These are phyloP conservation scores for Sphaerulina musiva DNA, from an alignment of 2,329 filamentous ascomycete genomes.

Conservation along the genomic window DNA sequence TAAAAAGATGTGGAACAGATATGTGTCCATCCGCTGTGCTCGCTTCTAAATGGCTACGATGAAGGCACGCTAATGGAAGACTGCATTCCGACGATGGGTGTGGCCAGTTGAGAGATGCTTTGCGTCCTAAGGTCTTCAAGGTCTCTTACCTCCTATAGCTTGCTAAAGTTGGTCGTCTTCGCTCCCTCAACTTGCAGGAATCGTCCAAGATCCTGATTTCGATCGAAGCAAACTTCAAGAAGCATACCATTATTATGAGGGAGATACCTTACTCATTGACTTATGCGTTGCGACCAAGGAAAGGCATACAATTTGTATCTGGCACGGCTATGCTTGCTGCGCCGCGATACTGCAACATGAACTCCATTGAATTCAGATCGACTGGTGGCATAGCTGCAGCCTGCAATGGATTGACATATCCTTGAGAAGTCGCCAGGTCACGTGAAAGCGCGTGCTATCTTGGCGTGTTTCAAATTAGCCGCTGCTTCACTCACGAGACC, in stretches of 20 bases:
- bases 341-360: no score
- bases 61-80: background rate
- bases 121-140: background rate
- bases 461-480: constrained; percentile 7
- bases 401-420: background rate
- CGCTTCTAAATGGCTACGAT: background rate
- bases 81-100: background rate
- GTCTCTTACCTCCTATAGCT: background rate
- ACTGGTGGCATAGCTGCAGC: background rate
- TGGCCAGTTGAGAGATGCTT: background rate
- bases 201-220: background rate
- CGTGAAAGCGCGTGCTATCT: background rate
- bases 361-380: background rate
- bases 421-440: background rate
- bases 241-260: background rate
- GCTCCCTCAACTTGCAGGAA: background rate
- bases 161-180: background rate
- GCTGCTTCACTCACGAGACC: constrained; percentile 4
- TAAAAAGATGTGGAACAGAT: constrained; percentile 28
- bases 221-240: background rate
- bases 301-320: background rate
- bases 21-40: background rate
- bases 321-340: no score
- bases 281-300: no score
- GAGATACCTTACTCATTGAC: background rate